Evolutionary conservation across 148 eudicot species (phyloP).

Genomic region (Rhododendron ferrugineum): DNA sequence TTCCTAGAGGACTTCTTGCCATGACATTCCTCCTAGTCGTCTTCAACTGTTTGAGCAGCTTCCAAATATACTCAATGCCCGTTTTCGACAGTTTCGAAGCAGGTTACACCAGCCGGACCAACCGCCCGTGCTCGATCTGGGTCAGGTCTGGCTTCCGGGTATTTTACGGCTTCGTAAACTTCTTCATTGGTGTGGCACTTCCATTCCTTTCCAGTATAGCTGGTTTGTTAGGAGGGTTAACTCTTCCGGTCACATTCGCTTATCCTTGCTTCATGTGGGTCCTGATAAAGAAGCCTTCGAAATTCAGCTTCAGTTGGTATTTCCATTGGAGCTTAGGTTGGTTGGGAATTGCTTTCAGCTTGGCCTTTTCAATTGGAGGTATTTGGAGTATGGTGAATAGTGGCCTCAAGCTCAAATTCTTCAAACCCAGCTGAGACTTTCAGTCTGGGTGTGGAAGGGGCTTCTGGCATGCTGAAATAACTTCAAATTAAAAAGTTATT

Average conservation of each 20-base stretch:
- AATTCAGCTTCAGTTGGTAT: slow-evolving; percentile 82
- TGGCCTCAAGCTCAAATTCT: slow-evolving; percentile 89
- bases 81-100: slow-evolving; percentile 98
- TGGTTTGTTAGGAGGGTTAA: slow-evolving; percentile 85
- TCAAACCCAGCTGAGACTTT: slow-evolving; percentile 55
- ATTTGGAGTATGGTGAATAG: slow-evolving; percentile 87
- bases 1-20: slow-evolving; percentile 81
- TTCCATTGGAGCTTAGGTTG: slow-evolving; percentile 91
- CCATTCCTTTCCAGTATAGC: slow-evolving; percentile 95
- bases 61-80: slow-evolving; percentile 99
- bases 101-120: slow-evolving; percentile 90
- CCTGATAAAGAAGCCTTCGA: slow-evolving; percentile 74
- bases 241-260: slow-evolving; percentile 93
- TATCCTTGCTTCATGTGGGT: slow-evolving; percentile 99
- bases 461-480: neutral
- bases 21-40: slow-evolving; percentile 85
- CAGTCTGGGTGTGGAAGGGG: neutral
- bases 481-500: neutral
- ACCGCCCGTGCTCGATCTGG: slow-evolving; percentile 94
- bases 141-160: slow-evolving; percentile 93
- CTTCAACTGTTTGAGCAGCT: slow-evolving; percentile 95
- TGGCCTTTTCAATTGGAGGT: slow-evolving; percentile 87
- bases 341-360: slow-evolving; percentile 88
- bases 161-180: slow-evolving; percentile 68
- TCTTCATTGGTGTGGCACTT: slow-evolving; percentile 86